Evolutionary conservation across 345 rosid genomes (phyloP).

Genomic region (Geranium rotundifolium): DNA sequence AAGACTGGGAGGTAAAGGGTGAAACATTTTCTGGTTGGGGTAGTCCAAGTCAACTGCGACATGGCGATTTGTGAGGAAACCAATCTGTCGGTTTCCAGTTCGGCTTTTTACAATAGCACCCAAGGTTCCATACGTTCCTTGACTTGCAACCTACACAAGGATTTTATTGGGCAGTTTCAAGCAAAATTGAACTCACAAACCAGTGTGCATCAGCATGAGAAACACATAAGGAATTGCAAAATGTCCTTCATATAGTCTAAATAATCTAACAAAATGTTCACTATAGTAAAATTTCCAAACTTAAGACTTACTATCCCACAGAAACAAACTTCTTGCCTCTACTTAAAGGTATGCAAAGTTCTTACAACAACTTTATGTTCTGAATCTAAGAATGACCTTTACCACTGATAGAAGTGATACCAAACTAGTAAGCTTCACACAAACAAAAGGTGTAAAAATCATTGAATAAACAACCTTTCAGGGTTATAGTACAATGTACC

Average conservation of each 20-base stretch:
- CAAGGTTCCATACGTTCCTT: slow-evolving; percentile 87
- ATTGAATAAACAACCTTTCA: too few species aligned
- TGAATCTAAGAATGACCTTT: neutral
- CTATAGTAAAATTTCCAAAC: neutral
- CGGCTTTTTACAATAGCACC: slow-evolving; percentile 95
- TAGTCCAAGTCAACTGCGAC: slow-evolving; percentile 91
- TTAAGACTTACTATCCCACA: neutral
- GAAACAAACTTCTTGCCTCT: too few species aligned
- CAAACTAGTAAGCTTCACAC: neutral
- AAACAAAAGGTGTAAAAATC: too few species aligned
- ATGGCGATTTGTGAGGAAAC: slow-evolving; percentile 93
- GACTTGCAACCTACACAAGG: slow-evolving; percentile 69
- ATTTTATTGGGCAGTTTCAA: slow-evolving; percentile 8
- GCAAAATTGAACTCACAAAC: neutral
- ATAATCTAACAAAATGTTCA: neutral
- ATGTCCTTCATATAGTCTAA: neutral
- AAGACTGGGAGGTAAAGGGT: slow-evolving; percentile 93
- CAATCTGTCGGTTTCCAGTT: slow-evolving; percentile 78
- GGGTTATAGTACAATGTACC: too few species aligned
- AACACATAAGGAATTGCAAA: neutral
- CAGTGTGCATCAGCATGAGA: neutral
- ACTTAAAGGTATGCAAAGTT: too few species aligned
- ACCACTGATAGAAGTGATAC: neutral
- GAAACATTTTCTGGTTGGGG: slow-evolving; percentile 98
- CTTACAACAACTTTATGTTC: neutral